Conservation (phyloP, 2,329 filamentous ascomycete species). For the Dactylonectria estremocensis region DNA sequence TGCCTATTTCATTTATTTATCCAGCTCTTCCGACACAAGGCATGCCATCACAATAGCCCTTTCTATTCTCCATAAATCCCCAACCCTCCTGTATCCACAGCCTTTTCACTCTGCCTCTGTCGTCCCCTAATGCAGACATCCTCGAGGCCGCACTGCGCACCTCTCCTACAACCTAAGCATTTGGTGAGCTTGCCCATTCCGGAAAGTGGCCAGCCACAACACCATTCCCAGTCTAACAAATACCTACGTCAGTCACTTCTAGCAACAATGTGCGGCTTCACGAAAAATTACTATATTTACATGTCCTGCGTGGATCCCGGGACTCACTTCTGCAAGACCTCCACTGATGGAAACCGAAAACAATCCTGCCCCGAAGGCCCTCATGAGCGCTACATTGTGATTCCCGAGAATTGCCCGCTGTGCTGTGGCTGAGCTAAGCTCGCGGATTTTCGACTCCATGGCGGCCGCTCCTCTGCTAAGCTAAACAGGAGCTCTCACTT, state of each 20-base stretch:
- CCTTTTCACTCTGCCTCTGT: neutral
- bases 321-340: constrained; percentile 79
- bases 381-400: constrained; percentile 82
- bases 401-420: constrained; percentile 72
- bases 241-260: neutral
- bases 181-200: constrained; percentile 34
- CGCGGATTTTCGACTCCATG: constrained; percentile 6
- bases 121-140: constrained; percentile 6
- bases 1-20: constrained; percentile 6
- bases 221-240: constrained; percentile 21
- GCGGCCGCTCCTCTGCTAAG: constrained; percentile 8
- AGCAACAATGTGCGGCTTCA: constrained; percentile 72
- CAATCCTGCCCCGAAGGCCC: constrained; percentile 75
- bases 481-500: neutral
- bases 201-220: constrained; percentile 28
- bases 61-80: neutral
- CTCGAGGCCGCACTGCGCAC: constrained; percentile 14
- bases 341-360: no score
- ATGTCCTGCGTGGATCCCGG: constrained; percentile 78
- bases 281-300: constrained; percentile 85
- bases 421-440: constrained; percentile 55
- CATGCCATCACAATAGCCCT: constrained; percentile 16
- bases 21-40: constrained; percentile 9
- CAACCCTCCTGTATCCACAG: neutral
- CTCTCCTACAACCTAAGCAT: constrained; percentile 22